phyloP scores from a whole-genome alignment of 495 filamentous ascomycete species.

The Aspergillus nanangensis region DNA sequence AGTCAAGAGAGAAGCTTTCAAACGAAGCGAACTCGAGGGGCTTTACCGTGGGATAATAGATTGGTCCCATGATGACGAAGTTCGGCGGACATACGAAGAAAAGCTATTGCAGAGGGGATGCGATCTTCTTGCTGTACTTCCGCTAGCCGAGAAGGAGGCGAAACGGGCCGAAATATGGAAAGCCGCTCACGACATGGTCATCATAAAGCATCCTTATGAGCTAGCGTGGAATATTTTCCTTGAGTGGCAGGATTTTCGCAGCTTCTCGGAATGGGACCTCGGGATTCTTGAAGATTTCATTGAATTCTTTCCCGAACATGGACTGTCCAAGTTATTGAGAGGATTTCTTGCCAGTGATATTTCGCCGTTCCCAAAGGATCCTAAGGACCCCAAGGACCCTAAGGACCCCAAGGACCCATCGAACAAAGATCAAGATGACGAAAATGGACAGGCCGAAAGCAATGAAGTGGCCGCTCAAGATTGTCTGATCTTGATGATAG shows the following conservation, averaged over 20 bases:
- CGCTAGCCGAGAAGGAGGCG: constrained; percentile 55
- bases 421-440: constrained; percentile 18
- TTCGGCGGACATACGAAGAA: constrained; percentile 81
- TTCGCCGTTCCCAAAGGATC: constrained; percentile 65
- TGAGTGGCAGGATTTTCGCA: constrained; percentile 81
- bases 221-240: constrained; percentile 87
- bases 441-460: constrained; percentile 23
- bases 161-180: constrained; percentile 69
- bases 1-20: constrained; percentile 80
- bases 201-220: constrained; percentile 87
- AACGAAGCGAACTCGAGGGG: constrained; percentile 62
- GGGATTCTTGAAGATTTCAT: constrained; percentile 73
- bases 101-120: constrained; percentile 80
- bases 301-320: constrained; percentile 76
- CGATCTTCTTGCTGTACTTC: constrained; percentile 66
- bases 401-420: constrained; percentile 22
- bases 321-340: constrained; percentile 72
- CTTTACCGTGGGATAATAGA: constrained; percentile 80
- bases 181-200: constrained; percentile 84
- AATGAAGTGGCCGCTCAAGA: constrained; percentile 63
- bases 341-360: constrained; percentile 79
- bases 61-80: constrained; percentile 83
- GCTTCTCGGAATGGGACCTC: constrained; percentile 66
- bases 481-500: constrained; percentile 72
- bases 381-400: constrained; percentile 22